A percentile compares a stretch with the other conserved stretches of the same genome.
Conservation (phyloP, 1,284 basidiomycete species). For the Moesziomyces antarcticus region DNA sequence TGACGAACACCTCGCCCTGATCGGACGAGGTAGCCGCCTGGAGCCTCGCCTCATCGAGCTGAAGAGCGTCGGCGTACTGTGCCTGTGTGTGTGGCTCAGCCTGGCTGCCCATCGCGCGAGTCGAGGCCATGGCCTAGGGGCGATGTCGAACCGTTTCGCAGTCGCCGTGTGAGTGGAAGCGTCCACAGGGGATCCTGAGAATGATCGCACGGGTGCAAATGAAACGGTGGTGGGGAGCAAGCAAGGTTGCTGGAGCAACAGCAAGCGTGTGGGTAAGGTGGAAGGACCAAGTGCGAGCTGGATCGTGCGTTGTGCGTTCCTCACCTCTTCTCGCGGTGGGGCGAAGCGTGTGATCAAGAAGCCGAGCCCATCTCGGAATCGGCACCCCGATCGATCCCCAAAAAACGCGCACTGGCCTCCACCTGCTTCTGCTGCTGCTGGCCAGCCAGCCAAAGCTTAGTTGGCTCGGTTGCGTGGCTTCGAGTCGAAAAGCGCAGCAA, state of each 20-base stretch:
- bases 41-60: constrained; percentile 50
- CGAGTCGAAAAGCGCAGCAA: too few relatives aligned
- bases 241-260: neutral
- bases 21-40: constrained; percentile 73
- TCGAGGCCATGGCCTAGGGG: neutral
- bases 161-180: too few relatives aligned
- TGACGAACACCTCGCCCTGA: constrained; percentile 81
- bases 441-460: too few relatives aligned
- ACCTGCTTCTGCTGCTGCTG: constrained; percentile 2
- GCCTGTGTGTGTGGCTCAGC: constrained; percentile 15
- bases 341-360: too few relatives aligned
- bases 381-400: constrained; percentile 12
- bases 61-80: constrained; percentile 31
- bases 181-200: too few relatives aligned
- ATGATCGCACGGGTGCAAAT: too few relatives aligned
- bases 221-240: constrained; percentile 1
- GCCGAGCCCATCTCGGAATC: neutral
- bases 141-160: neutral
- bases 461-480: too few relatives aligned
- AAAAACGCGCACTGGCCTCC: constrained; percentile 33
- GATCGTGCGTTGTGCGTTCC: neutral
- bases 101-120: neutral
- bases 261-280: too few relatives aligned
- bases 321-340: too few relatives aligned
- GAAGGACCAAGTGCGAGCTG: too few relatives aligned